Percentiles rank a stretch among this genome's conserved stretches.
Evolutionary conservation across 345 rosid species (phyloP).

Genomic region (Aurinia saxatilis): DNA sequence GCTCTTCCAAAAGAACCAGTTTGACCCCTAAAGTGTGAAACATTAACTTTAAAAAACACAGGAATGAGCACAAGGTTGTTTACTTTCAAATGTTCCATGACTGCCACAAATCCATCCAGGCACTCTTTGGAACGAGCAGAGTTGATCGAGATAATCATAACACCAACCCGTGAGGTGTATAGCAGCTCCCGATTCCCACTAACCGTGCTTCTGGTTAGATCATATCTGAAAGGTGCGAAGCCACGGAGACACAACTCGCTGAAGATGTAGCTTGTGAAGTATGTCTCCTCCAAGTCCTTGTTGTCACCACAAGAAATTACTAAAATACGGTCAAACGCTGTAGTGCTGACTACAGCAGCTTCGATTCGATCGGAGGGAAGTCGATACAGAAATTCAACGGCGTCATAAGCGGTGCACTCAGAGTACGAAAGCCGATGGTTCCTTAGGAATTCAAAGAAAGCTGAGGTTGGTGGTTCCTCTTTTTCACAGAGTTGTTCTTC

Average conservation of each 20-base stretch:
- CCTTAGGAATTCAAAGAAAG: no score
- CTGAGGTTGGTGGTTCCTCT: neutral
- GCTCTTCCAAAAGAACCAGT: neutral
- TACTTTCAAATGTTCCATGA: neutral
- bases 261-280: neutral
- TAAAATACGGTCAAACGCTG: neutral
- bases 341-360: no score
- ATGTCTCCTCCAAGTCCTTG: conserved; percentile 7
- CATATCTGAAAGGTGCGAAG: conserved; percentile 6
- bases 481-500: neutral
- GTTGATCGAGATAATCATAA: conserved; percentile 1
- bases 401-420: neutral
- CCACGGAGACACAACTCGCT: neutral
- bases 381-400: neutral
- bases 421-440: no score
- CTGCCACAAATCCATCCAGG: neutral
- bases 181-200: neutral
- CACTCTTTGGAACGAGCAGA: neutral
- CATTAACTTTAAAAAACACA: neutral
- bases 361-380: neutral
- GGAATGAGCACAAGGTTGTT: neutral
- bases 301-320: conserved; percentile 1
- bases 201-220: neutral
- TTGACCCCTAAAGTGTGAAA: neutral
- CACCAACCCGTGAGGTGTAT: neutral